Base-by-base conservation (phyloP, 805 yeast species). In the Candida xyloterini region DNA sequence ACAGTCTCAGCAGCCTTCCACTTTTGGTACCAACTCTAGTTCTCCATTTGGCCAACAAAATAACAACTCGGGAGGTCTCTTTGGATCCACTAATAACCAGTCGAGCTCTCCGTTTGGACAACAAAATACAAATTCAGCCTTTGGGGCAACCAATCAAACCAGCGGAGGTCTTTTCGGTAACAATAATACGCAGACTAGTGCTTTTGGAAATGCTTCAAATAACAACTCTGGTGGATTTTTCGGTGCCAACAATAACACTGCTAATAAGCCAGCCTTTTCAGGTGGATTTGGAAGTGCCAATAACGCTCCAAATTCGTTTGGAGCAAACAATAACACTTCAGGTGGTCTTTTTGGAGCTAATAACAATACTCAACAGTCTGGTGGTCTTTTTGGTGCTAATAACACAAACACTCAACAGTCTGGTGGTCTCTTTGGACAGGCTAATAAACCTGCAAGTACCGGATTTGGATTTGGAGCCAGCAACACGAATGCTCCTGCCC, bases 361-460 rank as follows among this genome's bases (percentile, higher is more conserved):
- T 29, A 44, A 35, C 11, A 15, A 11, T 16, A 37, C 24, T 15
- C 38, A 38, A 5, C 42, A 48, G 10, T 46, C 59, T 24, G 71
- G 70, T 43, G 70, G 68, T 23, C 50, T 67, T 15, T 51, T 49
- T 27, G 56, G 55, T 45, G 48, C 43, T 11, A 51, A 46, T 29
- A 44, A 38, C 15, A 15, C 31, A 32, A 45, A 43, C 15, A 35
- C 26, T 18, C 38, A 38, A 5, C 42, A 48, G 11, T 46, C 59
- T 26, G 71, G 70, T 43, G 70, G 68, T 21, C 50, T 67, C 38
- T 72, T 69, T 46, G 59, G 60, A 10, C 35, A 31, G 23, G 47
- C 46, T 10, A 51, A 46, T 26, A 55, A 55, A 13, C 45, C 45
- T 23, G 31, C 50, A 15, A 33, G 39, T 15, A 35, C 45, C 3